These are phyloP conservation scores for Sordariomycetes sp. DNA, from an alignment of 2,329 filamentous ascomycete species.

Conservation along the genomic window DNA sequence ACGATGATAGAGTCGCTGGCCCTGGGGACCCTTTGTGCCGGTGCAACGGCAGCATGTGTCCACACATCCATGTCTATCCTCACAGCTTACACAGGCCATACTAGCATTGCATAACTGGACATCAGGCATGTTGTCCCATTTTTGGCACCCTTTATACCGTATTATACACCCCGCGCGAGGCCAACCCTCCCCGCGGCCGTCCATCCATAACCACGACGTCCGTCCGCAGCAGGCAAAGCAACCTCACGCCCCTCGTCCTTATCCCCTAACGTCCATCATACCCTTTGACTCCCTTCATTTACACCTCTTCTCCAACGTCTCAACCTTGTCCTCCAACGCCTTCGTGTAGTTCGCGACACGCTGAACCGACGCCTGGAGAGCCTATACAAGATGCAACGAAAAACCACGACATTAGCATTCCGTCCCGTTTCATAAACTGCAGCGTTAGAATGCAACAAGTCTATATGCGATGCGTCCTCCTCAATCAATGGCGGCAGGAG, in stretches of 20 bases:
- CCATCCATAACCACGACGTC: not conserved
- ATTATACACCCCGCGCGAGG: not conserved
- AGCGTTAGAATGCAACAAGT: not conserved
- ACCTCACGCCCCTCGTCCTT: no score
- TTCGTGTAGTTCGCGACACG: constrained; percentile 66
- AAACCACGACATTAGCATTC: constrained; percentile 1
- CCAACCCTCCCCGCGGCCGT: not conserved
- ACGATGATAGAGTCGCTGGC: no score
- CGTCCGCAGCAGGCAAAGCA: not conserved
- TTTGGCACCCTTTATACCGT: not conserved
- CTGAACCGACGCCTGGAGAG: constrained; percentile 68
- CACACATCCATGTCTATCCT: no score
- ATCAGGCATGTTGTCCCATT: not conserved
- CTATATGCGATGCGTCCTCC: not conserved
- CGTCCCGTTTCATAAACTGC: not conserved
- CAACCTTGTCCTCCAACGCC: constrained; percentile 64
- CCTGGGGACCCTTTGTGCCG: no score
- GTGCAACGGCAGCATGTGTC: no score
- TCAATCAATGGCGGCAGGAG: no score
- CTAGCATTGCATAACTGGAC: not conserved
- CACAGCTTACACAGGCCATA: not conserved
- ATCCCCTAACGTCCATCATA: not conserved
- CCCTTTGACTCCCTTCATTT: constrained; percentile 27
- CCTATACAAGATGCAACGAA: constrained; percentile 28
- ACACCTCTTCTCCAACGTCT: constrained; percentile 46